These are phyloP conservation scores for Teratosphaeria destructans DNA, from an alignment of 2,329 filamentous ascomycete species.

Conservation along the genomic window DNA sequence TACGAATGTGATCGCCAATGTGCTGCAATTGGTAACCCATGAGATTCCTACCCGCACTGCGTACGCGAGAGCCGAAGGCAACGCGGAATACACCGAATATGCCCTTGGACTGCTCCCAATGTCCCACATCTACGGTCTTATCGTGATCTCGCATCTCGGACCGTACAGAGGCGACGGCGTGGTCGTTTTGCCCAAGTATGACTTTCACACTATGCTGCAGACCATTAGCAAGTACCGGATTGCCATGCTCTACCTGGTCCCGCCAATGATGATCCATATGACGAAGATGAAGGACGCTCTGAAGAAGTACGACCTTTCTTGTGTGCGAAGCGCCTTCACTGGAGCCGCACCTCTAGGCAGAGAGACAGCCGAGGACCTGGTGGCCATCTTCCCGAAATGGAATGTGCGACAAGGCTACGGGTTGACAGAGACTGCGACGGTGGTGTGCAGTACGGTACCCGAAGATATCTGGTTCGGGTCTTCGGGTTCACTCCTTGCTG, in stretches of 20 bases:
- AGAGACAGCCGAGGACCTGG: conserved; percentile 51
- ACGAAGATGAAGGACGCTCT: conserved; percentile 52
- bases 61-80: conserved; percentile 6
- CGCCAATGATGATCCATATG: conserved; percentile 71
- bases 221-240: conserved; percentile 62
- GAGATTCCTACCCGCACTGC: conserved; percentile 36
- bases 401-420: conserved; percentile 55
- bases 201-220: conserved; percentile 53
- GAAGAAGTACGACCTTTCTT: conserved; percentile 60
- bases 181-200: conserved; percentile 66
- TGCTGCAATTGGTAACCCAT: conserved; percentile 49
- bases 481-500: conserved; percentile 59
- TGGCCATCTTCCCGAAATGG: conserved; percentile 53
- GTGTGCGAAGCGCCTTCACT: conserved; percentile 55
- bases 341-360: conserved; percentile 64
- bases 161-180: conserved; percentile 63
- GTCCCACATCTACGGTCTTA: conserved; percentile 71
- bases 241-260: conserved; percentile 57
- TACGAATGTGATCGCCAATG: conserved; percentile 67
- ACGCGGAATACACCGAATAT: conserved; percentile 38
- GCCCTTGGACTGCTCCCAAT: conserved; percentile 63
- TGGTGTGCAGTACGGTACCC: conserved; percentile 50
- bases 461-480: conserved; percentile 61
- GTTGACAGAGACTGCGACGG: conserved; percentile 67
- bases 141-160: conserved; percentile 56